phyloP scores from a whole-genome alignment of 1,284 basidiomycete genomes.

The Jaminaea rosea region DNA sequence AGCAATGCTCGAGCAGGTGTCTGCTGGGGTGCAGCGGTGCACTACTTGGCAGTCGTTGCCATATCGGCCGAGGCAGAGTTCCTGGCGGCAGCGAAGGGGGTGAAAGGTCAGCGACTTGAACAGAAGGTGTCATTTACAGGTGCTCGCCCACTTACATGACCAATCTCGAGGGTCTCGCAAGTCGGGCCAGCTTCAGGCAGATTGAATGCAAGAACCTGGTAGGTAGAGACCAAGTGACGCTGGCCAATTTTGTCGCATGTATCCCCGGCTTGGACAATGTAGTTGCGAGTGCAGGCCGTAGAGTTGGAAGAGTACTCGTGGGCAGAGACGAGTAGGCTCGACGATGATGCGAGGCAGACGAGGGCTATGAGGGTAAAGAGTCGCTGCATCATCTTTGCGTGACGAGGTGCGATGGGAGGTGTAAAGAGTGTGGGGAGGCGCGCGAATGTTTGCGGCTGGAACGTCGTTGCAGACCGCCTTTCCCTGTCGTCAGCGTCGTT shows the following conservation, averaged over 20 bases:
- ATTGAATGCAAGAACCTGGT: conserved; percentile 63
- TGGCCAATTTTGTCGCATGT: conserved; percentile 63
- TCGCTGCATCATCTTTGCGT: no score
- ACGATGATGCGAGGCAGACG: no score
- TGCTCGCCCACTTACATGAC: conserved; percentile 54
- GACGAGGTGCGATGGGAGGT: no score
- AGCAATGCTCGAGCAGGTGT: conserved; percentile 30
- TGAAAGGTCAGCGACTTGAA: not conserved
- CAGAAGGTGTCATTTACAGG: not conserved
- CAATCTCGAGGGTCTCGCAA: conserved; percentile 58
- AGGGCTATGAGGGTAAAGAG: no score
- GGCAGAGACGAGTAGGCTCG: not conserved
- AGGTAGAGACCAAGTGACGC: conserved; percentile 61
- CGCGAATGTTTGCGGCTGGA: no score
- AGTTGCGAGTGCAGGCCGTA: conserved; percentile 55
- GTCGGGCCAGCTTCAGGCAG: conserved; percentile 50
- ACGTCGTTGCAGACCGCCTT: no score
- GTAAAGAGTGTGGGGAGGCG: no score
- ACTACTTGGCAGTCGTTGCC: conserved; percentile 41
- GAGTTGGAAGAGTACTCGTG: conserved; percentile 20
- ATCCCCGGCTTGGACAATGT: conserved; percentile 58
- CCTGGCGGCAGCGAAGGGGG: not conserved
- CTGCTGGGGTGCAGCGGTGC: conserved; percentile 16
- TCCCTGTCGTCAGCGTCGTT: no score
- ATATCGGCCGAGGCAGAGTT: conserved; percentile 34